Evolutionary conservation across 164 flowering plant genomes (phyloP).

Genomic region (Annona squamosa): DNA sequence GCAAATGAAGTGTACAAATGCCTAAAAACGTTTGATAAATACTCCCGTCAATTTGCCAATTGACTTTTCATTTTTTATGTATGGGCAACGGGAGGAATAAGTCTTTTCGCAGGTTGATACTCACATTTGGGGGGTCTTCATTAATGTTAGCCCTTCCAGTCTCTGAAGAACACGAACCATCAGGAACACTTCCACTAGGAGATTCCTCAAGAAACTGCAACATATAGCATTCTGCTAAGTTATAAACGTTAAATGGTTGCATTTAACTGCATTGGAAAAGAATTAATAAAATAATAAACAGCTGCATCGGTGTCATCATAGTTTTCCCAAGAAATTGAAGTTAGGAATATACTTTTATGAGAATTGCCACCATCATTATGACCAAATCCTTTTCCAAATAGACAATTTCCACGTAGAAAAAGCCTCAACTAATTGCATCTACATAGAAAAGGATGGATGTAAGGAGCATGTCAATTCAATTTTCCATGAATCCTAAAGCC

Average conservation of each 20-base stretch:
- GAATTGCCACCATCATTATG: too few species aligned
- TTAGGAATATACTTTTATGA: too few species aligned
- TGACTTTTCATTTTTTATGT: background rate
- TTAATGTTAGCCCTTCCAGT: slow-evolving; percentile 35
- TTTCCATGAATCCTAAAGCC: too few species aligned
- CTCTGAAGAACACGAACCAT: slow-evolving; percentile 41
- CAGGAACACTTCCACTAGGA: slow-evolving; percentile 22
- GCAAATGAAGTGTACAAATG: background rate
- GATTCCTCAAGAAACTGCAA: slow-evolving; percentile 57
- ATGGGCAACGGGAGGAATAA: slow-evolving; percentile 17
- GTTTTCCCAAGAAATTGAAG: too few species aligned
- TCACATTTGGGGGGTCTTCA: slow-evolving; percentile 48
- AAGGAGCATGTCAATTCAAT: too few species aligned
- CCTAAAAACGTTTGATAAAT: background rate
- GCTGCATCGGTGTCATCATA: too few species aligned
- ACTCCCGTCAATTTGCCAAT: background rate
- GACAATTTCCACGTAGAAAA: too few species aligned
- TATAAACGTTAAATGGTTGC: background rate
- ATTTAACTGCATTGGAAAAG: background rate
- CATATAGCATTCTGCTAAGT: background rate
- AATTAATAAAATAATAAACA: too few species aligned
- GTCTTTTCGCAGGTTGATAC: slow-evolving; percentile 44
- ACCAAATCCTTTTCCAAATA: too few species aligned
- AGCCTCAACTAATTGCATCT: too few species aligned
- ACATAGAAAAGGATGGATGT: too few species aligned